phyloP scores from a whole-genome alignment of 768 basidiomycete genomes.

The Rhizopogon vulgaris region DNA sequence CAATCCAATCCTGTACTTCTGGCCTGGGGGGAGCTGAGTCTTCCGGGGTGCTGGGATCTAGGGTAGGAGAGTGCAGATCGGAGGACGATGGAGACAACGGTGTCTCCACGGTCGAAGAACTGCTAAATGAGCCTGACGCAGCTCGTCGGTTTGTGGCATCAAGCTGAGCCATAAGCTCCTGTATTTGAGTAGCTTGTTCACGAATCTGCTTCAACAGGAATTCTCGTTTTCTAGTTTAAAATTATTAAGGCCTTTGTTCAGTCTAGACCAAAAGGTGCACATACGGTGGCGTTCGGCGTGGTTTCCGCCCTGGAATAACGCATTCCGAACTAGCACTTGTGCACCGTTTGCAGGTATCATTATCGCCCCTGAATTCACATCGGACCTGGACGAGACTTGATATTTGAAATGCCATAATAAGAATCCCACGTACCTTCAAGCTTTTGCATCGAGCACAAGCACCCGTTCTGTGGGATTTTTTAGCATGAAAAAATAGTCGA shows the following conservation, averaged over 20 bases:
- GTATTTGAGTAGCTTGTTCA: constrained; percentile 66
- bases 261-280: constrained; percentile 17
- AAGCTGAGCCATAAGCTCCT: constrained; percentile 64
- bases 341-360: constrained; percentile 73
- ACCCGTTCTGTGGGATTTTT: constrained; percentile 32
- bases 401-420: background rate
- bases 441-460: constrained; percentile 71
- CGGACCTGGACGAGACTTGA: constrained; percentile 42
- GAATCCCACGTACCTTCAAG: constrained; percentile 32
- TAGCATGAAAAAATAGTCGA: background rate
- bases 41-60: constrained; percentile 18
- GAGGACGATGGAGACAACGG: constrained; percentile 28
- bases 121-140: constrained; percentile 11
- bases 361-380: constrained; percentile 70
- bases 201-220: constrained; percentile 72
- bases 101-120: constrained; percentile 25
- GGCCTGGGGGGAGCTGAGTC: constrained; percentile 33
- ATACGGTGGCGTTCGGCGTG: constrained; percentile 73
- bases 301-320: constrained; percentile 78
- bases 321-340: constrained; percentile 67
- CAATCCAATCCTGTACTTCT: constrained; percentile 72
- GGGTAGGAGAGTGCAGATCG: constrained; percentile 21
- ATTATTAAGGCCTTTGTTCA: background rate
- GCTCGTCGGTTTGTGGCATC: constrained; percentile 36
- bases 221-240: constrained; percentile 61